A percentile compares a stretch with the other conserved stretches of the same genome.
These are phyloP conservation scores for Saturnispora halmiae DNA, from an alignment of 805 yeast species.

Conservation along the genomic window DNA sequence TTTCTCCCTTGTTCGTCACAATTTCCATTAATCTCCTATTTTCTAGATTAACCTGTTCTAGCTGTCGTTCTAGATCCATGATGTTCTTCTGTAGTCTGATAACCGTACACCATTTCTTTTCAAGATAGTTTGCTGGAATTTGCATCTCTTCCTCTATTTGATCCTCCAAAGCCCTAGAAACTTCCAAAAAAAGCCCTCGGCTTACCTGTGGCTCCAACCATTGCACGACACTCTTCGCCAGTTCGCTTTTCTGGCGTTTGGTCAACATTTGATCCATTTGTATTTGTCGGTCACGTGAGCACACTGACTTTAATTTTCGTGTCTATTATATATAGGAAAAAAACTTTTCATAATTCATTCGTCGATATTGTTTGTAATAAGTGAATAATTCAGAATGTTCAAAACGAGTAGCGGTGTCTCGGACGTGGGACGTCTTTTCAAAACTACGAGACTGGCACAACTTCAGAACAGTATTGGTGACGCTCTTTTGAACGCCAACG, in stretches of 20 bases:
- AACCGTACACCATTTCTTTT: constrained; percentile 84
- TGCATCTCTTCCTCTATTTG: constrained; percentile 12
- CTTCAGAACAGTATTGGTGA: constrained; percentile 25
- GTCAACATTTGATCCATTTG: constrained; percentile 3
- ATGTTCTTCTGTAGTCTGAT: constrained; percentile 67
- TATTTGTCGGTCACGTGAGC: constrained; percentile 8
- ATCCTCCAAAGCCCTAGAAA: constrained; percentile 2
- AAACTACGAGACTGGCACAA: constrained; percentile 29
- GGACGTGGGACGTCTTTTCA: constrained; percentile 23
- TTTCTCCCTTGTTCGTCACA: not conserved
- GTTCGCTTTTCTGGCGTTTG: constrained; percentile 18
- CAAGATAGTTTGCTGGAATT: constrained; percentile 33
- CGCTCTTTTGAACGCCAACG: constrained; percentile 20
- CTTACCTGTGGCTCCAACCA: constrained; percentile 18
- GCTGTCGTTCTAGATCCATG: constrained; percentile 57
- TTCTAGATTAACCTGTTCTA: constrained; percentile 39
- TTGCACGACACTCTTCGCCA: constrained; percentile 29
- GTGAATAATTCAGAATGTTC: constrained; percentile 17
- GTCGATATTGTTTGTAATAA: too few species aligned
- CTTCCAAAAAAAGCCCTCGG: not conserved
- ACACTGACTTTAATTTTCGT: too few species aligned
- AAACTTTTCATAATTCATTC: too few species aligned
- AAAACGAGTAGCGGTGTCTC: constrained; percentile 20
- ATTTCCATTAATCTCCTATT: constrained; percentile 15
- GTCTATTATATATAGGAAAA: too few species aligned